Percentiles rank a stretch among this genome's conserved stretches.
These are phyloP conservation scores for Podospora anserina DNA, from an alignment of 495 filamentous ascomycete genomes.

Conservation along the genomic window DNA sequence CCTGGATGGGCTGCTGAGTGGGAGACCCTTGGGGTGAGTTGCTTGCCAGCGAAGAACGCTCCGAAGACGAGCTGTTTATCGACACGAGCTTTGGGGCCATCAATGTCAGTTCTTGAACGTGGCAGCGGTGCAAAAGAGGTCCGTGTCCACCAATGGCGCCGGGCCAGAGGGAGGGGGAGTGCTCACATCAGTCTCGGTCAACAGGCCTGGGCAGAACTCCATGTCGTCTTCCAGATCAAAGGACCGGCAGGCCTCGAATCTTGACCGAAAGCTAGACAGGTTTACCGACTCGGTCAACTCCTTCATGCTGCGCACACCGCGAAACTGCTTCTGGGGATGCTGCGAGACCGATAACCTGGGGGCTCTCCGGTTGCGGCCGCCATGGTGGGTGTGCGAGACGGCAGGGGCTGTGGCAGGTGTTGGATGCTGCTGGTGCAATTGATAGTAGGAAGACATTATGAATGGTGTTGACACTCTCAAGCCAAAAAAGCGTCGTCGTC, in stretches of 20 bases:
- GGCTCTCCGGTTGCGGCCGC: conserved; percentile 80
- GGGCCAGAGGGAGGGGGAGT: conserved; percentile 6
- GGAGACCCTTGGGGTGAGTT: conserved; percentile 93
- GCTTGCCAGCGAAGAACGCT: conserved; percentile 90
- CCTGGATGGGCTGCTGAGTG: conserved; percentile 61
- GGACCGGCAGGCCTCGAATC: conserved; percentile 87
- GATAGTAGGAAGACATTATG: conserved; percentile 78
- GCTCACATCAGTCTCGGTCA: conserved; percentile 97
- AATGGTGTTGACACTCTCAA: conserved; percentile 13
- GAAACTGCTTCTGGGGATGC: conserved; percentile 81
- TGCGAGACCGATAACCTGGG: conserved; percentile 76
- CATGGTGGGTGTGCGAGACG: conserved; percentile 72
- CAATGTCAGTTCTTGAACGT: conserved; percentile 21
- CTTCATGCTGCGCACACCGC: conserved; percentile 77
- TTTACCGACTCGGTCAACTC: conserved; percentile 77
- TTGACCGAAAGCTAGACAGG: conserved; percentile 70
- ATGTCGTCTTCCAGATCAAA: conserved; percentile 98
- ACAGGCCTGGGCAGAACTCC: conserved; percentile 89
- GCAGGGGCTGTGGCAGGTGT: conserved; percentile 50
- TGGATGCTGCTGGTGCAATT: conserved; percentile 62
- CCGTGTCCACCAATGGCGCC: conserved; percentile 13
- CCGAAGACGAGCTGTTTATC: conserved; percentile 83
- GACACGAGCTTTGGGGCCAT: conserved; percentile 64
- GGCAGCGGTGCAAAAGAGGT: background rate
- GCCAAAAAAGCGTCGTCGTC: conserved; percentile 13